Evolutionary conservation across 83 land plant genomes (phyloP).

Genomic region (Diphasiastrum complanatum): DNA sequence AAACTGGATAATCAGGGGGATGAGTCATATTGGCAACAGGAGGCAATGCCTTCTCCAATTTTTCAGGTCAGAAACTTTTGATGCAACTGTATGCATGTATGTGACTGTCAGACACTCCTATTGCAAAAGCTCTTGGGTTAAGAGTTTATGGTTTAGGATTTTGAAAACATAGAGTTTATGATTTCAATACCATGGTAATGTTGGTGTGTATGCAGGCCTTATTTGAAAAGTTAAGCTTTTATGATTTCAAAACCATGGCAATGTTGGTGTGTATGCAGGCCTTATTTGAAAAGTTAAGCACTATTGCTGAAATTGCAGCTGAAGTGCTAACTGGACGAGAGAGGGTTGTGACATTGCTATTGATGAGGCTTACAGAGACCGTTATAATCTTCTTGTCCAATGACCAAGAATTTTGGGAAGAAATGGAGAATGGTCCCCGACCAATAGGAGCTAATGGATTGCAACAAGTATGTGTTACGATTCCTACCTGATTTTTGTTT

Average conservation of each 20-base stretch:
- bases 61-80: constrained; percentile 5
- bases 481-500: no score
- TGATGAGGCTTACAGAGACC: constrained; percentile 6
- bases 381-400: not conserved
- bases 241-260: not conserved
- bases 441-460: constrained; percentile 19
- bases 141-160: not conserved
- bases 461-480: constrained; percentile 33
- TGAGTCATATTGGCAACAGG: not conserved
- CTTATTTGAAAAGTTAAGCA: constrained; percentile 6
- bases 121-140: not conserved
- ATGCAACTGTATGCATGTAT: not conserved
- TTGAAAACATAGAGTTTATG: not conserved
- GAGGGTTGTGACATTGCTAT: constrained; percentile 2
- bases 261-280: no score
- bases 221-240: not conserved
- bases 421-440: constrained; percentile 12
- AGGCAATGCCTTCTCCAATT: constrained; percentile 9
- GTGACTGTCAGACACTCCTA: not conserved
- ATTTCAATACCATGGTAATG: not conserved
- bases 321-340: constrained; percentile 4
- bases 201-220: constrained; percentile 6
- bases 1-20: not conserved
- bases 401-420: constrained; percentile 16
- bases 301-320: not conserved